Base-by-base conservation (phyloP, 2,329 filamentous ascomycete genomes). In the Penicillium expansum region DNA sequence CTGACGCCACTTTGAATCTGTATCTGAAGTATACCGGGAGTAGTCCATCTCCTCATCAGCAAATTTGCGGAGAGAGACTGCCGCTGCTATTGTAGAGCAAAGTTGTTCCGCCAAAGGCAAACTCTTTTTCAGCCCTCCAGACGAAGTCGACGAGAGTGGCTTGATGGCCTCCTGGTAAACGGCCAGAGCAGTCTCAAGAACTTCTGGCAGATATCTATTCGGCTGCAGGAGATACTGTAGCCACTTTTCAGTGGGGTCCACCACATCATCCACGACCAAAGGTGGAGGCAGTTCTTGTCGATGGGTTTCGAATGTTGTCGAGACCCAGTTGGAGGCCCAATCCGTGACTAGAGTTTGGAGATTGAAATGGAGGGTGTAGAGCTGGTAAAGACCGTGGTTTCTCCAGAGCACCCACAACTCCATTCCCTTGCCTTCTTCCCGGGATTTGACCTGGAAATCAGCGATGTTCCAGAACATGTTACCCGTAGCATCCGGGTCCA, bases 1-100 rank as follows among this genome's bases (percentile, higher is more conserved):
- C 49, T 90, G 85, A 61, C 89, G 86, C 94, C 94, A 99, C 71
- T 96, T 92, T 11, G 84, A 82, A 69, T 94, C 89, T 52, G 88
- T 86, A 32, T 90, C 86, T 33, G 81, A 78, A 55, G 89, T 83
- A 70, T 92, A 94, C 56, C 87, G 82, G 24, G 89, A 85, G 64
- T 90, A 91, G 67, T 95, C 89, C 74, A 90, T 85, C 29, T 82
- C 83, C 14, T 86, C 86, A 14, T 85, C 81, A 10, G 84, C 77
- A 30, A 78, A 80, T 52, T 85, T 85, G 43, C 84, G 82, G 35
- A 92, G 77, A 0, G 83, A 81, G 14, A 90, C 86, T 11, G 88
- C 89, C 7, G 86, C 83, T 16, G 86, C 85, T 35, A 96, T 81
- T 0, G 89, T 85, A 5, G 84, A 82, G 69, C 87, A 90, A 53